These are phyloP conservation scores for Oxalis stricta DNA, from an alignment of 441 rosid genomes.

Conservation along the genomic window DNA sequence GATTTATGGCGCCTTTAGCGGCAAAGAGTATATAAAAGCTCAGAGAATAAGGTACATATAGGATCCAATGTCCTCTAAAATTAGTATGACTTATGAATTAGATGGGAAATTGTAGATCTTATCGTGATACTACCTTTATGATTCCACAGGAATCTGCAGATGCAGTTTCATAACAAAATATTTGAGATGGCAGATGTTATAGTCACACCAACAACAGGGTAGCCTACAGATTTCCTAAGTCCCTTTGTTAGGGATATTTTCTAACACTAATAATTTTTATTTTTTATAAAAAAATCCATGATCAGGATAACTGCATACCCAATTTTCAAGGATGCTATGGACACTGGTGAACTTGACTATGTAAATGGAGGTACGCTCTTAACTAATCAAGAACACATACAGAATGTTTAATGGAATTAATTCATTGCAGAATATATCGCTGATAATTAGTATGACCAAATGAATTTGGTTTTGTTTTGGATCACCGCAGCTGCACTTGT, in stretches of 20 bases:
- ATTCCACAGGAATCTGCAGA: conserved; percentile 40
- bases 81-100: no score
- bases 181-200: conserved; percentile 49
- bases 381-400: no score
- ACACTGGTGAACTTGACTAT: conserved; percentile 67
- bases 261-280: neutral
- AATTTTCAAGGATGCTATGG: conserved; percentile 24
- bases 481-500: conserved; percentile 49
- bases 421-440: no score
- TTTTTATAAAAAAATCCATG: neutral
- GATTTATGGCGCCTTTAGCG: conserved; percentile 41
- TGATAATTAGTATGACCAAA: no score
- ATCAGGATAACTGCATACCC: conserved; percentile 56
- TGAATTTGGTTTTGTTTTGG: no score
- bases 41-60: conserved; percentile 43
- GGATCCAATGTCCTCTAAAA: no score
- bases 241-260: no score
- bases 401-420: no score
- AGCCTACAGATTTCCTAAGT: no score
- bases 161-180: conserved; percentile 34
- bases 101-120: neutral
- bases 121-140: neutral
- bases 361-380: conserved; percentile 67
- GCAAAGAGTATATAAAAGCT: conserved; percentile 48
- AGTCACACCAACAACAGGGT: conserved; percentile 74